phyloP scores from a whole-genome alignment of 2,329 filamentous ascomycete species.

The Epichloe baconii region DNA sequence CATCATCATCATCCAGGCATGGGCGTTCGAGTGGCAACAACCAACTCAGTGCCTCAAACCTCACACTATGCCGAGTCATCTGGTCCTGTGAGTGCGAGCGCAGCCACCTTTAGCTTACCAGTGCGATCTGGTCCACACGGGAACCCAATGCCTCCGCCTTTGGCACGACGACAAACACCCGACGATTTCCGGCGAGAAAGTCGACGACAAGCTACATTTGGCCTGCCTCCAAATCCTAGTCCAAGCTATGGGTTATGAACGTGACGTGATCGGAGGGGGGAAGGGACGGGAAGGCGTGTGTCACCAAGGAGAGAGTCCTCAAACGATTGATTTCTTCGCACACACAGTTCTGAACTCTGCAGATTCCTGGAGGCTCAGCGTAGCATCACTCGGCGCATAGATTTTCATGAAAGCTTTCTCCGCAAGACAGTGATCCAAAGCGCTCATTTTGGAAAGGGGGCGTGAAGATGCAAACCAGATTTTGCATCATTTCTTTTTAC shows the following conservation, averaged over 20 bases:
- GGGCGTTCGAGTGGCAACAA: constrained; percentile 36
- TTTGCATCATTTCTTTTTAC: background rate
- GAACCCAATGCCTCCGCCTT: constrained; percentile 47
- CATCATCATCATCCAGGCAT: constrained; percentile 47
- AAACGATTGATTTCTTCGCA: background rate
- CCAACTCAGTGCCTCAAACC: constrained; percentile 39
- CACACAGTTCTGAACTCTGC: constrained; percentile 3
- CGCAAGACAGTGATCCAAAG: constrained; percentile 3
- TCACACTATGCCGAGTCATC: constrained; percentile 24
- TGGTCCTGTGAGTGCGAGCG: constrained; percentile 29
- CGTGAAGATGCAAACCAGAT: background rate
- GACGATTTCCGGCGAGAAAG: constrained; percentile 40
- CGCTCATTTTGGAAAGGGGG: background rate
- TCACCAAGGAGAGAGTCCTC: background rate
- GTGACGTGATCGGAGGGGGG: background rate
- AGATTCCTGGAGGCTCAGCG: constrained; percentile 12
- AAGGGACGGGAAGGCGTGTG: background rate
- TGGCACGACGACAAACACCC: constrained; percentile 41
- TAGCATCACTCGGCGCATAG: constrained; percentile 23
- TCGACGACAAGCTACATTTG: constrained; percentile 41
- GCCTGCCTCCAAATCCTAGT: constrained; percentile 30
- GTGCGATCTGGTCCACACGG: constrained; percentile 49
- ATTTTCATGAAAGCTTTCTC: constrained; percentile 10
- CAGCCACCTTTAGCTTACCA: constrained; percentile 47
- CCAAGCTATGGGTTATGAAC: constrained; percentile 22